A percentile compares a stretch with the other conserved stretches of the same genome.
Conservation (phyloP, 2,329 filamentous ascomycete genomes). For the Fulvia fulva region DNA sequence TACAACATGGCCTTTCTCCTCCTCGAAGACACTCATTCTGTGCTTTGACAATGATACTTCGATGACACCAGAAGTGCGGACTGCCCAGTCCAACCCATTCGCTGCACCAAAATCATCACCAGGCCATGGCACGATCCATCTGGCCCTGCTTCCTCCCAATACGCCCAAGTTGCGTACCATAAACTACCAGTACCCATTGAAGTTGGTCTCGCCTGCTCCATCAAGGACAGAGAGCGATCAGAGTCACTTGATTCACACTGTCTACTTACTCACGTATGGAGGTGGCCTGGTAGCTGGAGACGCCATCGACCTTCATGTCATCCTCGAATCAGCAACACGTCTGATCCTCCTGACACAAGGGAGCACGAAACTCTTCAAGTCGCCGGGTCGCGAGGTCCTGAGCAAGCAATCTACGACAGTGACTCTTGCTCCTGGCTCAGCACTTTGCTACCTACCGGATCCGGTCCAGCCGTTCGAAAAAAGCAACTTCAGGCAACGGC, state of each 20-base stretch:
- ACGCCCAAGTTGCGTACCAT: conserved; percentile 69
- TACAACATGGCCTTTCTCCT: neutral
- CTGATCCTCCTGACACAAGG: conserved; percentile 64
- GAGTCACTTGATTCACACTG: conserved; percentile 61
- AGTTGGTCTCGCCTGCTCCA: conserved; percentile 78
- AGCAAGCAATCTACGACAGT: conserved; percentile 43
- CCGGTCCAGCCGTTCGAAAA: conserved; percentile 86
- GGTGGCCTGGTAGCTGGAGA: conserved; percentile 90
- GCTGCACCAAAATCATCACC: conserved; percentile 67
- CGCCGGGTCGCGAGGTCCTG: conserved; percentile 46
- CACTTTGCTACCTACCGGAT: conserved; percentile 71
- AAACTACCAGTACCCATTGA: conserved; percentile 90
- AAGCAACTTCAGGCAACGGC: conserved; percentile 79
- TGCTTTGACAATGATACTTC: neutral
- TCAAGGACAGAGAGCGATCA: conserved; percentile 40
- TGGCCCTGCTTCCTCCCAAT: conserved; percentile 66
- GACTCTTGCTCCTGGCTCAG: conserved; percentile 45
- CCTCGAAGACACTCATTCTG: neutral
- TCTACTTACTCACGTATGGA: conserved; percentile 91
- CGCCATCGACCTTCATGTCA: conserved; percentile 67
- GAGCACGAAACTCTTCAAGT: conserved; percentile 94
- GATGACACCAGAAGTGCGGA: neutral
- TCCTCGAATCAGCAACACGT: conserved; percentile 60
- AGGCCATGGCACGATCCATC: conserved; percentile 73
- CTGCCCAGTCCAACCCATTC: conserved; percentile 61